Conservation (phyloP, 2,329 filamentous ascomycete genomes). For the Neonectria coccinea region DNA sequence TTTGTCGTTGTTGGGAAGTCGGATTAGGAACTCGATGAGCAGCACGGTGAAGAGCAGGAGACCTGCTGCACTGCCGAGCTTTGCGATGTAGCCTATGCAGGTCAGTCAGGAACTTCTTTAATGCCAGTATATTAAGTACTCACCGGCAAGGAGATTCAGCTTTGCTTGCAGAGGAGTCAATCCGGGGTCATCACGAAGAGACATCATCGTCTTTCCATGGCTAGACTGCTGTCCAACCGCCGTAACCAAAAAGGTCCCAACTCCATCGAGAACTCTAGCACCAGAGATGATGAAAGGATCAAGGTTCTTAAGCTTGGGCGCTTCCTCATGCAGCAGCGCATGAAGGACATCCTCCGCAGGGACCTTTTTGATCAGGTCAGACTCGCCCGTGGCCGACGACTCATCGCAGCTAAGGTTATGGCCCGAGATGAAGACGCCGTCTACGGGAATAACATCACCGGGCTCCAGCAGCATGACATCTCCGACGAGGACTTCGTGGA, state of each 20-base stretch:
- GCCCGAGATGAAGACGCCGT: conserved; percentile 73
- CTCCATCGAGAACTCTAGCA: conserved; percentile 64
- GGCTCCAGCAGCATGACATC: conserved; percentile 77
- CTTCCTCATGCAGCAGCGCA: conserved; percentile 58
- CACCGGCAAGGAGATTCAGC: conserved; percentile 51
- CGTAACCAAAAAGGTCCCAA: conserved; percentile 66
- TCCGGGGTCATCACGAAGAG: conserved; percentile 62
- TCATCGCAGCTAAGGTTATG: conserved; percentile 72
- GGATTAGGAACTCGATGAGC: conserved; percentile 79
- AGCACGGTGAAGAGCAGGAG: conserved; percentile 81
- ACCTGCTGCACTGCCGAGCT: conserved; percentile 71
- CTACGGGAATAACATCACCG: conserved; percentile 76
- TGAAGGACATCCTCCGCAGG: conserved; percentile 69
- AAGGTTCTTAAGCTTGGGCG: conserved; percentile 60
- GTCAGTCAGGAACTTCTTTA: background rate
- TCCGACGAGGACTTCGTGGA: conserved; percentile 76
- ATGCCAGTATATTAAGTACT: no score
- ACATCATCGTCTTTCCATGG: conserved; percentile 68
- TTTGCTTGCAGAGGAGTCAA: conserved; percentile 66
- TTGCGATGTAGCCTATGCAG: conserved; percentile 48
- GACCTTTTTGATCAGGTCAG: conserved; percentile 76
- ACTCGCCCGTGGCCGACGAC: conserved; percentile 79
- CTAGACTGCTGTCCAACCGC: conserved; percentile 65
- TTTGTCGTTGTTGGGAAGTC: conserved; percentile 63
- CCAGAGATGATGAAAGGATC: conserved; percentile 75